phyloP scores from a whole-genome alignment of 2,329 filamentous ascomycete species.

The Oidium heveae region DNA sequence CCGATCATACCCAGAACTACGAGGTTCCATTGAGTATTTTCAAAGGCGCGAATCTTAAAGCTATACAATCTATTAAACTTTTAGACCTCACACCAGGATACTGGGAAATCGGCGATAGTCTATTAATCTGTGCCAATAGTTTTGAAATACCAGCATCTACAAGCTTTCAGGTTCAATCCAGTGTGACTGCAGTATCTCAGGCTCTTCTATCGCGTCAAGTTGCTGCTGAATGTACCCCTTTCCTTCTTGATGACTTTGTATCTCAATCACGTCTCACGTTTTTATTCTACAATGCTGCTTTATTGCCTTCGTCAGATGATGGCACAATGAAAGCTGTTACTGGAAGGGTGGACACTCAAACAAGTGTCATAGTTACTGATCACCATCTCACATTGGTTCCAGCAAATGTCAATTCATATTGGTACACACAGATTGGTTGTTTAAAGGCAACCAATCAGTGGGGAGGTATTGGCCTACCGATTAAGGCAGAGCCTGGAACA shows the following conservation, averaged over 20 bases:
- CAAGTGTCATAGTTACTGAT: constrained; percentile 25
- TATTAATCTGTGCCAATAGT: constrained; percentile 18
- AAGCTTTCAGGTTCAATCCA: background rate
- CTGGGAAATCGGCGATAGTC: constrained; percentile 24
- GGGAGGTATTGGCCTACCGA: constrained; percentile 28
- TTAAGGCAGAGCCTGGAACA: constrained; percentile 26
- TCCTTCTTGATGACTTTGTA: constrained; percentile 32
- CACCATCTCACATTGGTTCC: constrained; percentile 28
- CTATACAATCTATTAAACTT: constrained; percentile 21
- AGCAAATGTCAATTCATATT: constrained; percentile 23
- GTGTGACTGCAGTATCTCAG: background rate
- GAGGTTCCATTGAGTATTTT: constrained; percentile 25
- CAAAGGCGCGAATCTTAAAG: constrained; percentile 23
- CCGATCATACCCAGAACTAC: constrained; percentile 23
- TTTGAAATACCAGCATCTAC: background rate
- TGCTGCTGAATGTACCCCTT: constrained; percentile 15
- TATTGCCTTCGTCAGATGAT: constrained; percentile 29
- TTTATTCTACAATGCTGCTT: constrained; percentile 32
- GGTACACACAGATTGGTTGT: constrained; percentile 31
- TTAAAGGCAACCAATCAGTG: constrained; percentile 23
- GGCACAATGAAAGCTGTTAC: constrained; percentile 20
- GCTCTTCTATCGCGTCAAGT: background rate
- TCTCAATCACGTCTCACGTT: constrained; percentile 37
- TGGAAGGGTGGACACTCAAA: constrained; percentile 8
- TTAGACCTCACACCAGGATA: constrained; percentile 16